Evolutionary conservation across 805 yeast species (phyloP).

Genomic region (Blastobotrys parvus): DNA sequence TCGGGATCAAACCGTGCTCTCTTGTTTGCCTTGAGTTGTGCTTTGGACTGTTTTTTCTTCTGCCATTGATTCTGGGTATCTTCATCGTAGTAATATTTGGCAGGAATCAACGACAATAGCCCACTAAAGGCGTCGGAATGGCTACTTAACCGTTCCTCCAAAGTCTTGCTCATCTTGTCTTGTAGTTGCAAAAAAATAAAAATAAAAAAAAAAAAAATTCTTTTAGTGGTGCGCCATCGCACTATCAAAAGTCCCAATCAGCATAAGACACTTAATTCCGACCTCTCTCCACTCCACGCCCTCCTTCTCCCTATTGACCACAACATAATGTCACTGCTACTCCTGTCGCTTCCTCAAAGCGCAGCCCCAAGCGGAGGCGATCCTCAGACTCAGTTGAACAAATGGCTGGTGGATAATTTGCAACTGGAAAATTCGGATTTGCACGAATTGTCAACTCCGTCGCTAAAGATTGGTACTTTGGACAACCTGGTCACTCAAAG

Average conservation of each 20-base stretch:
- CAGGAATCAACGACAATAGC: constrained; percentile 81
- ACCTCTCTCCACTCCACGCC: no score
- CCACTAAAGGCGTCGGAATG: constrained; percentile 64
- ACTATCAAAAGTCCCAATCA: no score
- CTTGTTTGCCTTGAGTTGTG: constrained; percentile 56
- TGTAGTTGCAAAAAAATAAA: constrained; percentile 1
- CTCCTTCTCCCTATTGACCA: no score
- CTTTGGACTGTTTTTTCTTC: constrained; percentile 60
- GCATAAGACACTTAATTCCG: no score
- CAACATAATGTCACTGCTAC: constrained; percentile 9
- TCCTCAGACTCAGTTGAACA: constrained; percentile 30
- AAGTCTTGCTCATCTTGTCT: constrained; percentile 15
- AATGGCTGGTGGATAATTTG: constrained; percentile 25
- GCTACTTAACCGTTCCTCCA: constrained; percentile 26
- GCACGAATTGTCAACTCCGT: constrained; percentile 57
- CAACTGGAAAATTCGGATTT: constrained; percentile 43
- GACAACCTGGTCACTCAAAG: constrained; percentile 85
- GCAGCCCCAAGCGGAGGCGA: constrained; percentile 32
- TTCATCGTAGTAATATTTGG: constrained; percentile 88
- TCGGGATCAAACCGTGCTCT: constrained; percentile 68
- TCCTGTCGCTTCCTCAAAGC: constrained; percentile 47
- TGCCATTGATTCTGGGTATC: constrained; percentile 88
- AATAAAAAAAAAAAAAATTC: constrained; percentile 2
- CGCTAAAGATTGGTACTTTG: constrained; percentile 87
- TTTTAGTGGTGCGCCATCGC: neutral